Percentiles rank a stretch among this genome's conserved stretches.
These are phyloP conservation scores for Penicillium longicatenatum DNA, from an alignment of 495 filamentous ascomycete genomes.

Conservation along the genomic window DNA sequence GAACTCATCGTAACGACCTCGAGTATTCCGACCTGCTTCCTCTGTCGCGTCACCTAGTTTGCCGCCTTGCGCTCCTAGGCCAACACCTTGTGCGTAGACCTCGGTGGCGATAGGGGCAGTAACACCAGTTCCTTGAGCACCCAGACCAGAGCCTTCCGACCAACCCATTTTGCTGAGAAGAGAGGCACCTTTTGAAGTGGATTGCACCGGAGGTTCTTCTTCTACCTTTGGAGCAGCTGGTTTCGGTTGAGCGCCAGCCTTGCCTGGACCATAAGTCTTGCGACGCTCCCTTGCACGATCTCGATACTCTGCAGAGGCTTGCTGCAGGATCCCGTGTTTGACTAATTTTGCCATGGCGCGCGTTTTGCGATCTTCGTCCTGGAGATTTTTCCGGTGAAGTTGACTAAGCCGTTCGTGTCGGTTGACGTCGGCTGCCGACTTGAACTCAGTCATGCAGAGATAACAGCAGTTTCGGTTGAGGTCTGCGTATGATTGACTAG, in stretches of 20 bases:
- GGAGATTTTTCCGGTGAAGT: conserved; percentile 71
- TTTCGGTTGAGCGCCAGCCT: conserved; percentile 40
- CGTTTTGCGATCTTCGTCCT: conserved; percentile 57
- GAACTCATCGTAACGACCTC: conserved; percentile 70
- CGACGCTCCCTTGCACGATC: conserved; percentile 84
- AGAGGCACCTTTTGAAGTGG: conserved; percentile 76
- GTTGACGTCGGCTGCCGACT: conserved; percentile 65
- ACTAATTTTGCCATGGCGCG: conserved; percentile 61
- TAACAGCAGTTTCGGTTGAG: conserved; percentile 71
- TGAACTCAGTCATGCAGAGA: conserved; percentile 75
- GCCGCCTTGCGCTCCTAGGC: conserved; percentile 79
- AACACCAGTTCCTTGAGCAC: conserved; percentile 75
- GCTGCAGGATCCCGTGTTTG: conserved; percentile 40
- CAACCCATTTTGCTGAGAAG: conserved; percentile 92
- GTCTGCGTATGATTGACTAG: conserved; percentile 67
- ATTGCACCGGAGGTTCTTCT: conserved; percentile 41
- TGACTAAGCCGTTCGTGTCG: conserved; percentile 76
- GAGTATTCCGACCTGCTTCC: conserved; percentile 74
- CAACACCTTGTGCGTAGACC: conserved; percentile 80
- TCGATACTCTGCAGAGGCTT: conserved; percentile 58
- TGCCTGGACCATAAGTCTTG: conserved; percentile 70
- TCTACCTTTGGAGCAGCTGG: conserved; percentile 34
- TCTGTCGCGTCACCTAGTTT: conserved; percentile 82
- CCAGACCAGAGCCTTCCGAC: conserved; percentile 77
- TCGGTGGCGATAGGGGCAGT: conserved; percentile 76